Conservation (phyloP, 768 basidiomycete genomes). For the Strobilomyces confusus region DNA sequence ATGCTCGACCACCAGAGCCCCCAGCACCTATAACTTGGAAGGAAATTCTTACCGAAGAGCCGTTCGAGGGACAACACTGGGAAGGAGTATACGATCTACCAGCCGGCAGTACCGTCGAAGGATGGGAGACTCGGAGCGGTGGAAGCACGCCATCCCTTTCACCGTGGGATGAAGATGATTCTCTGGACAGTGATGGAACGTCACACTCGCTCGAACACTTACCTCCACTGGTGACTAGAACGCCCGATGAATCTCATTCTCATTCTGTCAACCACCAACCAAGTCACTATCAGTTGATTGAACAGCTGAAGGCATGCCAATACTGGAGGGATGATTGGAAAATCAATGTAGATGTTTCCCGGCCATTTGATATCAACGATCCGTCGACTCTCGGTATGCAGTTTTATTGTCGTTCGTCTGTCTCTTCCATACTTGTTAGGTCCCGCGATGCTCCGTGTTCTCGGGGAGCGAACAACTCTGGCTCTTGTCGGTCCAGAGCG, state of each 20-base stretch:
- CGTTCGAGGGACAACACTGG: constrained; percentile 86
- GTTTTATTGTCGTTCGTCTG: neutral
- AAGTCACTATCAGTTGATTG: constrained; percentile 50
- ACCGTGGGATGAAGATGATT: constrained; percentile 54
- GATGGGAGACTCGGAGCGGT: constrained; percentile 43
- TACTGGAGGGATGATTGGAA: constrained; percentile 75
- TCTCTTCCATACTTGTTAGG: constrained; percentile 30
- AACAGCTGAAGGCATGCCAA: constrained; percentile 57
- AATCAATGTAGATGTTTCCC: constrained; percentile 38
- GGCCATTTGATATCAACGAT: constrained; percentile 60
- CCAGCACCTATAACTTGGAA: constrained; percentile 61
- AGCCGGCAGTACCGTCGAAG: constrained; percentile 42
- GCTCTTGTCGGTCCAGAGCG: constrained; percentile 38
- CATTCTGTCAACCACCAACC: neutral
- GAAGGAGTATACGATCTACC: constrained; percentile 62
- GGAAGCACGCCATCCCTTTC: constrained; percentile 69
- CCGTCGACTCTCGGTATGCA: constrained; percentile 66
- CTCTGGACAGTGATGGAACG: constrained; percentile 17
- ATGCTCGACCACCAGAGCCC: constrained; percentile 27
- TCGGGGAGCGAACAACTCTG: constrained; percentile 36
- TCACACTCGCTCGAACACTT: constrained; percentile 12
- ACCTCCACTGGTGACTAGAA: constrained; percentile 3
- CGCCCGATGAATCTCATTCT: neutral
- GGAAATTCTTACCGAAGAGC: constrained; percentile 76
- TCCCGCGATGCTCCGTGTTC: constrained; percentile 39